Base-by-base conservation (phyloP, 1,284 basidiomycete genomes). In the Gymnopus androsaceus region DNA sequence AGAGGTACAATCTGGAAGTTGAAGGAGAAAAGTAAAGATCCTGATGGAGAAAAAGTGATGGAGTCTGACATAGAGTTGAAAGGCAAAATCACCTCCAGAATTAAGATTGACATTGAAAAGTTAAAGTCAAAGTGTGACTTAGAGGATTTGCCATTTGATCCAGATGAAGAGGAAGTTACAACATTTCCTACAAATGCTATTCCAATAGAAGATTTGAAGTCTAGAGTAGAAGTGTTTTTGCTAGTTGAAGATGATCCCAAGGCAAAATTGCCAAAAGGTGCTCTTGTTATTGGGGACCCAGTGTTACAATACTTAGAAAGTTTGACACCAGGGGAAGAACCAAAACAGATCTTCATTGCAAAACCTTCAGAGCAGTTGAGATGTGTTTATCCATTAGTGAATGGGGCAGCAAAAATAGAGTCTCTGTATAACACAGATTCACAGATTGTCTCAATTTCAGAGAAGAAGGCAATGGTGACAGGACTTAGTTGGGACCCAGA, bases 391-490 rank as follows among this genome's bases (percentile, higher is more conserved):
- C 51, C 51, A 23, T 30, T 54, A 19, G 15, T 47, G 5, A 54
- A 55, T 51, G 48, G 42, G 1, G 46, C 31, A 19, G 11, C 28
- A 4, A 17, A 63, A 4, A 57, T 66, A 7, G 61, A 67, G 17
- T 58, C 55, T 23, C 61, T 69, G 15, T 27, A 66, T 12, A 67
- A 69, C 54, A 55, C 56, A 9, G 67, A 67, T 5, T 66, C 58
- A 1, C 51, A 63, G 23, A 65, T 69, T 28, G 51, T 68, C 3
- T 59, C 63, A 1, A 66, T 67, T 58, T 67, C 64, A 1, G 62
- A 67, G 27, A 60, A 51, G 8, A 56, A 67, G 9, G 57, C 57
- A 27, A 34, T 59, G 17, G 21, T 25, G 0, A 57, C 64, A n/a
- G 60, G 57, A 12, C 34, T 69, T 19, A 30, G 51, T 5, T 68